A percentile compares a stretch with the other conserved stretches of the same genome.
Conservation (phyloP, 495 filamentous ascomycete genomes). For the Staphylotrichum longicolle region DNA sequence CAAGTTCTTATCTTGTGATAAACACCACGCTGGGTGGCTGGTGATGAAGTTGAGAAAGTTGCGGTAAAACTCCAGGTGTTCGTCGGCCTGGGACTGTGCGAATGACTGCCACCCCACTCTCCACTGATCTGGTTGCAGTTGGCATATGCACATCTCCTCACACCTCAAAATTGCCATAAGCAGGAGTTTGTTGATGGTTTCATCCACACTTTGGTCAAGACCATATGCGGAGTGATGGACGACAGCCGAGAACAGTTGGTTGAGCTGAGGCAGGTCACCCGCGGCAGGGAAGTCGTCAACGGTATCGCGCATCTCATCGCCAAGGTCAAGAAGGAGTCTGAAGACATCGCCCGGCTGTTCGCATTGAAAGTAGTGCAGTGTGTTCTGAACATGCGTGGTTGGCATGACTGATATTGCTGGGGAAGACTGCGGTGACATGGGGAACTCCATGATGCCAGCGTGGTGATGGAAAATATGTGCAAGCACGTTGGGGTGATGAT, state of each 20-base stretch:
- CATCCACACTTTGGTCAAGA: background rate
- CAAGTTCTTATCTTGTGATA: background rate
- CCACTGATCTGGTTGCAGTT: background rate
- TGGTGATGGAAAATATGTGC: slow-evolving; percentile 6
- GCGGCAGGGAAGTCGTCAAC: background rate
- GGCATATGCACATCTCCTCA: background rate
- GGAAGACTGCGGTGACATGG: slow-evolving; percentile 1
- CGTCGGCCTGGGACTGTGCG: background rate
- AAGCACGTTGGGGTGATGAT: background rate
- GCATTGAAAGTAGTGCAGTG: background rate
- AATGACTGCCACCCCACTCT: slow-evolving; percentile 4
- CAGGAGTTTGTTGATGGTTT: background rate
- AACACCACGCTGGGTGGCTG: background rate
- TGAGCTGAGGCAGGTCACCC: background rate
- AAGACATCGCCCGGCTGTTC: background rate
- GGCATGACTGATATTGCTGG: background rate
- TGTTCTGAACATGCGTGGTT: background rate
- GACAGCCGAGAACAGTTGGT: background rate
- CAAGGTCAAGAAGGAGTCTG: background rate
- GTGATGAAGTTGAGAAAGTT: slow-evolving; percentile 1
- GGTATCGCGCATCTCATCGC: slow-evolving; percentile 5
- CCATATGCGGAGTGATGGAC: slow-evolving; percentile 8
- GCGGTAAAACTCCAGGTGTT: slow-evolving; percentile 13
- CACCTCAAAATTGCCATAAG: background rate
- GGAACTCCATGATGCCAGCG: slow-evolving; percentile 1